Evolutionary conservation across 306 rosid species (phyloP).

Genomic region (Cucumis melo): DNA sequence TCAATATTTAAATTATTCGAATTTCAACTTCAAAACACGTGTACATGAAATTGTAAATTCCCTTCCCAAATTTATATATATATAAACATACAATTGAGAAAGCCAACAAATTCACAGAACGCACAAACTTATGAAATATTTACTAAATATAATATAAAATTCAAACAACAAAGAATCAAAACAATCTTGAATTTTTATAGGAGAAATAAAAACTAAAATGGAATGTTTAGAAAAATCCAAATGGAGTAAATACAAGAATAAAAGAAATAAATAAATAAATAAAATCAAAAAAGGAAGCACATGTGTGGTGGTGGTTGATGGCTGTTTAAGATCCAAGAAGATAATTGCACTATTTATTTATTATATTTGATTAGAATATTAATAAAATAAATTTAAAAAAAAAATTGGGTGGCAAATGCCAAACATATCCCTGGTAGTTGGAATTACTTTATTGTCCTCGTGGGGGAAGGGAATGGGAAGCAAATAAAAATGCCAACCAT

Average conservation of each 20-base stretch:
- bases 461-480: background rate
- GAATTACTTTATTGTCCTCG: slow-evolving; percentile 2
- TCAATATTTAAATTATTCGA: too few relatives aligned
- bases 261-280: too few relatives aligned
- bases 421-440: background rate
- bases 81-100: too few relatives aligned
- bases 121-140: background rate
- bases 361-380: background rate
- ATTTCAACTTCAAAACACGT: too few relatives aligned
- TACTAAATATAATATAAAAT: background rate
- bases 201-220: background rate
- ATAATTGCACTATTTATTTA: background rate
- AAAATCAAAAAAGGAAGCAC: background rate
- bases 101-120: background rate
- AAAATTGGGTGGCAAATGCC: background rate
- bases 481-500: background rate
- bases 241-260: background rate
- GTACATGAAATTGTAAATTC: too few relatives aligned
- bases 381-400: background rate
- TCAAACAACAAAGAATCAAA: background rate
- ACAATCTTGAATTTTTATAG: background rate
- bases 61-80: too few relatives aligned
- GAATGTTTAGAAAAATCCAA: background rate
- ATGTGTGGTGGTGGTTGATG: background rate
- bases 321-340: background rate